These are phyloP conservation scores for Phaeodactylum tricornutum DNA, from an alignment of 108 stramenopile genomes.

Conservation along the genomic window DNA sequence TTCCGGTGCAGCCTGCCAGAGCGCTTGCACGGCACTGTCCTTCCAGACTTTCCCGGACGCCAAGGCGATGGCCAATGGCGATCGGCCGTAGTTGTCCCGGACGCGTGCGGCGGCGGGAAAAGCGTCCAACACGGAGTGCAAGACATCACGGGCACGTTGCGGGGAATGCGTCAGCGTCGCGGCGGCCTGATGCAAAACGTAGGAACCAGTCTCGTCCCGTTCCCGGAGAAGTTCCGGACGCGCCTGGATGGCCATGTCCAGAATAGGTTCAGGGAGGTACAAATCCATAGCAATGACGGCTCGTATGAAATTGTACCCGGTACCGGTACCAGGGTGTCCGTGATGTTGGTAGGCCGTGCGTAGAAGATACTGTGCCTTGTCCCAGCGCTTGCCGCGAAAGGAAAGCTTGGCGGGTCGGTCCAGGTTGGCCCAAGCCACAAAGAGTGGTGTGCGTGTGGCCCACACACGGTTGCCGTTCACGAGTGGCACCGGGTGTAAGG, in stretches of 20 bases:
- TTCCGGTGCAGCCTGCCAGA: conserved; percentile 3
- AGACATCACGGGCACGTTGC: neutral
- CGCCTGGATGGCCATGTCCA: neutral
- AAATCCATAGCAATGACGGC: conserved; percentile 8
- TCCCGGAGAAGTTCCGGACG: neutral
- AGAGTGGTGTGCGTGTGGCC: conserved; percentile 7
- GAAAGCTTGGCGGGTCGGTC: neutral
- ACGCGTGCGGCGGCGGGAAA: conserved; percentile 5
- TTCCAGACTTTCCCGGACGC: conserved; percentile 4
- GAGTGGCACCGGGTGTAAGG: neutral
- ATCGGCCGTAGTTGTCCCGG: conserved; percentile 2
- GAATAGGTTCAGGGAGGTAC: conserved; percentile 5
- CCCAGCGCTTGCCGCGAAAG: conserved; percentile 4
- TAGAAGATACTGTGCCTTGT: conserved; percentile 7
- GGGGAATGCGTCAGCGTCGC: neutral
- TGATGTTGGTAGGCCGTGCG: neutral
- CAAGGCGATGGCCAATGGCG: conserved; percentile 1
- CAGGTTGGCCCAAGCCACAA: conserved; percentile 6
- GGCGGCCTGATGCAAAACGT: neutral
- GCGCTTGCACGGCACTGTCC: neutral
- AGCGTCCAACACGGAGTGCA: conserved; percentile 8
- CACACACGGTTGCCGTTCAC: neutral
- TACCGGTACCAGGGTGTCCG: neutral
- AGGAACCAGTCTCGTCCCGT: neutral
- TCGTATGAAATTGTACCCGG: conserved; percentile 1